These are phyloP conservation scores for Trichoderma sp. DNA, from an alignment of 2,329 filamentous ascomycete species.

Conservation along the genomic window DNA sequence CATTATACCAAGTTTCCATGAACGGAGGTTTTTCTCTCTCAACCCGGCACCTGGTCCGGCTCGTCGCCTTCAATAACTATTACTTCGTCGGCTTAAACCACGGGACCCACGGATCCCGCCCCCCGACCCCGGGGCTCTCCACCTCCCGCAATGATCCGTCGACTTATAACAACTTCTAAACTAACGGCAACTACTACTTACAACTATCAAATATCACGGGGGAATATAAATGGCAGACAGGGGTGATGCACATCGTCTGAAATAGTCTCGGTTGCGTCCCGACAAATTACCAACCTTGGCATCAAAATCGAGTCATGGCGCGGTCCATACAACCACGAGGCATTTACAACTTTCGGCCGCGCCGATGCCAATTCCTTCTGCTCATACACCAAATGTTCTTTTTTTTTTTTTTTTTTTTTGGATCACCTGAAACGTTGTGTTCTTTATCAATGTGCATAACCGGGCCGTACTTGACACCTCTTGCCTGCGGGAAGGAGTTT, in stretches of 20 bases:
- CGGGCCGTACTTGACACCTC: not conserved
- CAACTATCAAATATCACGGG: not conserved
- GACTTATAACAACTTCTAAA: not conserved
- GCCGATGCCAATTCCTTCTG: not conserved
- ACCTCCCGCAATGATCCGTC: not conserved
- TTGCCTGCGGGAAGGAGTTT: not conserved
- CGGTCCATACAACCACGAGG: conserved; percentile 7
- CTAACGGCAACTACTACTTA: not conserved
- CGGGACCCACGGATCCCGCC: not conserved
- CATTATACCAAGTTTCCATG: not conserved
- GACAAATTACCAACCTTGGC: not conserved
- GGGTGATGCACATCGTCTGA: not conserved
- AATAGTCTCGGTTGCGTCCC: not conserved
- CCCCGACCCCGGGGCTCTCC: not conserved
- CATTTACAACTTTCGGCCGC: conserved; percentile 11
- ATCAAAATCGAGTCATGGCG: not conserved
- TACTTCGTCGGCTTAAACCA: not conserved
- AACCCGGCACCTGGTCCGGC: not conserved
- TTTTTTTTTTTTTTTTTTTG: not conserved
- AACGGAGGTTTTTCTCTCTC: not conserved
- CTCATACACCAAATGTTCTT: not conserved
- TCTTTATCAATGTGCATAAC: not conserved
- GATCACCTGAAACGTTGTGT: not conserved
- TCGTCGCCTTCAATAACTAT: not conserved
- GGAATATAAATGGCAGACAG: not conserved